Base-by-base conservation (phyloP, 768 basidiomycete species). In the Auriscalpium microsporum region DNA sequence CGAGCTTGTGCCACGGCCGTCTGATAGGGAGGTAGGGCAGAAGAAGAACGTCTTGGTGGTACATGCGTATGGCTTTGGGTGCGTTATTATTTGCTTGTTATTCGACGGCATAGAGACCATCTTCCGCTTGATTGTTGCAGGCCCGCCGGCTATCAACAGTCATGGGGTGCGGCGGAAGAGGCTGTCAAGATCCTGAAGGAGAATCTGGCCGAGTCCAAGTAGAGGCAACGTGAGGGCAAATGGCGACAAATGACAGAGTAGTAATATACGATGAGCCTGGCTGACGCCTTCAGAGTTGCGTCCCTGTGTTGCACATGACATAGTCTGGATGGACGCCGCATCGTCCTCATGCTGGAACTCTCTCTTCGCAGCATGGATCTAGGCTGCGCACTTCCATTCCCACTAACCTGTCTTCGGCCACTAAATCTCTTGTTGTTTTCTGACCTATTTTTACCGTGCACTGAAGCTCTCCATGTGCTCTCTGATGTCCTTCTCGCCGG, bases 61-160 rank as follows among this genome's bases (percentile, higher is more conserved):
- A 17, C 82, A 84, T 67, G 79, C 80, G 23, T 84, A 84, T 64
- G 82, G 82, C 7, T 79, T 83, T 38, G 82, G 82, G 77, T 78
- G 44, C 53, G 74, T 45, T 13, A 8, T 50, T 62, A 6, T 10
- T 19, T 34, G 65, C 62, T 46, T 54, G 65, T 58, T 58, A 47
- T 17, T 17, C 50, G 38, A 33, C 34, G 8, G 45, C 8, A 1
- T 21, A 3, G 21, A 21, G n/a, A 28, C 19, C 37, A 42, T 38
- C 44, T 16, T 28, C 19, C 44, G 34, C 9, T 53, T 36, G n/a
- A 45, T 17, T 34, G 17, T 48, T 63, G 28, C 54, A 68, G 67
- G 19, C 48, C 61, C n/a, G 63, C 65, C 6, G 67, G 67, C 11
- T 68, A 65, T 49, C 67, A 68, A 47, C 57, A 58, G 48, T 68